Evolutionary conservation across 345 rosid genomes (phyloP).

Genomic region (Nasturtium officinale): DNA sequence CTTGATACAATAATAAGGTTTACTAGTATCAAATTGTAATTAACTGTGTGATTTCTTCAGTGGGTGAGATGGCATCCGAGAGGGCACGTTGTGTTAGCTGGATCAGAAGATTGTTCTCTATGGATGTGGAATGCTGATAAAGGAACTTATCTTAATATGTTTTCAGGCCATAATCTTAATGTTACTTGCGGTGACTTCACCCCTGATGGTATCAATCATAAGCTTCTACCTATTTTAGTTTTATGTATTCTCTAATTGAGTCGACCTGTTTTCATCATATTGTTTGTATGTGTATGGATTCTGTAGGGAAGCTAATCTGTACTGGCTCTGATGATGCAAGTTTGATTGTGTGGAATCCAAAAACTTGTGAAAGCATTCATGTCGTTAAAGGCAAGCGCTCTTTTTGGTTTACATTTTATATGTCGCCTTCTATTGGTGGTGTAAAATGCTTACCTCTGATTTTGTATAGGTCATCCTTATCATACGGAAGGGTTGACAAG

Average conservation of each 20-base stretch:
- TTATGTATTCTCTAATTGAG: neutral
- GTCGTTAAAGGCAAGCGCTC: constrained; percentile 60
- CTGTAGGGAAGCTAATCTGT: constrained; percentile 79
- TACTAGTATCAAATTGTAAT: neutral
- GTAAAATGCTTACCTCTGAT: constrained; percentile 13
- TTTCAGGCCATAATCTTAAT: constrained; percentile 71
- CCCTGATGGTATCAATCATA: constrained; percentile 68
- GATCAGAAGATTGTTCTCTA: constrained; percentile 73
- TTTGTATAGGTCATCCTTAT: constrained; percentile 73
- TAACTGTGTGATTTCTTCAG: constrained; percentile 46
- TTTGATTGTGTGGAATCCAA: constrained; percentile 89
- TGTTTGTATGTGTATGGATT: constrained; percentile 5
- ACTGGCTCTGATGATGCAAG: constrained; percentile 94
- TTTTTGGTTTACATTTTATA: neutral
- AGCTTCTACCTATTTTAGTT: neutral
- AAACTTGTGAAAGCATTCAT: constrained; percentile 70
- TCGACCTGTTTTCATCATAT: neutral
- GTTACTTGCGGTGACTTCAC: constrained; percentile 96
- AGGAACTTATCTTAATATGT: constrained; percentile 65
- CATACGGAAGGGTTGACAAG: constrained; percentile 81
- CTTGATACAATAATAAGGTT: neutral
- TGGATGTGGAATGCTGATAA: constrained; percentile 99
- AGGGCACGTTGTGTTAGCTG: constrained; percentile 85
- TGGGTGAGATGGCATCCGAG: constrained; percentile 98
- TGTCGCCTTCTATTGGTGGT: neutral